Conservation (phyloP, 306 rosid species). For the Astragalus membranaceus region DNA sequence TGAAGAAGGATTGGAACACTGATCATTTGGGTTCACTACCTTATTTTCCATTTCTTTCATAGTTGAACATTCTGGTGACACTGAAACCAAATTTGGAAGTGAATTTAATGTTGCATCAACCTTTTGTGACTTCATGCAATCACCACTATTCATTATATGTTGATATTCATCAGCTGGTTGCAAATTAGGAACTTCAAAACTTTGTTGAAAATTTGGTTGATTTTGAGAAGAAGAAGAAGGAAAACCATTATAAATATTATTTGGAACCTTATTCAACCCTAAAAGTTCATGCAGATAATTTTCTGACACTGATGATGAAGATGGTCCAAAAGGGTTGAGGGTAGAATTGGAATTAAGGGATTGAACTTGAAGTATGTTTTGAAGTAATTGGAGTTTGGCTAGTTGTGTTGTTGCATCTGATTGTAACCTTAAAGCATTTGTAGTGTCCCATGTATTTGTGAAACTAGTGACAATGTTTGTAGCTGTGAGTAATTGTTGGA, state of each 20-base stretch:
- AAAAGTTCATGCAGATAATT: conserved; percentile 21
- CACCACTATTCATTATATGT: background rate
- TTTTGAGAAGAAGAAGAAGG: conserved; percentile 10
- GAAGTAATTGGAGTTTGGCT: conserved; percentile 43
- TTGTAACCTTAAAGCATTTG: conserved; percentile 26
- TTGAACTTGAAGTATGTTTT: conserved; percentile 47
- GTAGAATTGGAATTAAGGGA: conserved; percentile 7
- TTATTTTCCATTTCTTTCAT: conserved; percentile 23
- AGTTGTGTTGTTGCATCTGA: conserved; percentile 42
- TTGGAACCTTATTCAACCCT: conserved; percentile 27
- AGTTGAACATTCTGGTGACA: conserved; percentile 30
- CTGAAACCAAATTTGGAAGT: conserved; percentile 42
- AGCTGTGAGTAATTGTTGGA: conserved; percentile 45
- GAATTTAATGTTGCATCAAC: conserved; percentile 21
- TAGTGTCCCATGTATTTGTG: conserved; percentile 26
- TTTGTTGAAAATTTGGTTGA: conserved; percentile 19
- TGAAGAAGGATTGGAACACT: conserved; percentile 27
- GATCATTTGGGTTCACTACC: conserved; percentile 1
- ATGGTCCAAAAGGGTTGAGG: conserved; percentile 8
- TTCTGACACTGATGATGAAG: conserved; percentile 4
- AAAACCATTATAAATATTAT: conserved; percentile 9
- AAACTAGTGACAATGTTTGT: conserved; percentile 24
- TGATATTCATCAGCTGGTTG: background rate
- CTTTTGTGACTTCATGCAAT: conserved; percentile 7
- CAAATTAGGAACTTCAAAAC: conserved; percentile 12